Evolutionary conservation across 495 filamentous ascomycete genomes (phyloP).

Genomic region (Hypoxylon trugodes): DNA sequence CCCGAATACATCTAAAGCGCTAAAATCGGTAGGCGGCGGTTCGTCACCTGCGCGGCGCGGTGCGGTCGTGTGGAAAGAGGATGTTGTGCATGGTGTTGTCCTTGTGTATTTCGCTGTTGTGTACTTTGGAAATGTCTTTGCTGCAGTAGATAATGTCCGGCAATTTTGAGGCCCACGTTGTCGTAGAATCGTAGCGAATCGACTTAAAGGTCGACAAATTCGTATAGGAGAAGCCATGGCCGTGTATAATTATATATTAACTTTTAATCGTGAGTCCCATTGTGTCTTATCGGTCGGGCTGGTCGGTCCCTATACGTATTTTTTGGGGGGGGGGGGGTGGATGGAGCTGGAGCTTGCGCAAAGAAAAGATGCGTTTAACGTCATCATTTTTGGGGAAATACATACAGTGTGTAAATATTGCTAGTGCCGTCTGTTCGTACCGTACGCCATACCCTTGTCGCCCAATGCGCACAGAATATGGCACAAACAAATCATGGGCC

Average conservation of each 20-base stretch:
- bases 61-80: constrained; percentile 27
- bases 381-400: constrained; percentile 33
- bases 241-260: constrained; percentile 19
- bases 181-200: constrained; percentile 23
- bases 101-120: background rate
- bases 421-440: too few relatives aligned
- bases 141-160: constrained; percentile 10
- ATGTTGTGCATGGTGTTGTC: background rate
- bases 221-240: constrained; percentile 37
- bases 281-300: constrained; percentile 5
- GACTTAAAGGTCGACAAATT: constrained; percentile 25
- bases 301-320: background rate
- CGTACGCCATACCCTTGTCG: too few relatives aligned
- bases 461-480: too few relatives aligned
- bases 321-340: background rate
- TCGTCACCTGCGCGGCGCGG: constrained; percentile 30
- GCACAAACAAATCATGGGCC: too few relatives aligned
- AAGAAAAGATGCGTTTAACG: constrained; percentile 36
- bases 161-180: constrained; percentile 13
- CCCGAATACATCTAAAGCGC: constrained; percentile 78
- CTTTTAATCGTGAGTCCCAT: constrained; percentile 25
- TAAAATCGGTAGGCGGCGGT: constrained; percentile 72
- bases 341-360: constrained; percentile 20
- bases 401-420: constrained; percentile 15
- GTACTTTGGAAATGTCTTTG: background rate